Percentiles rank a stretch among this genome's conserved stretches.
Conservation (phyloP, 345 rosid genomes). For the Sonneratia alba region DNA sequence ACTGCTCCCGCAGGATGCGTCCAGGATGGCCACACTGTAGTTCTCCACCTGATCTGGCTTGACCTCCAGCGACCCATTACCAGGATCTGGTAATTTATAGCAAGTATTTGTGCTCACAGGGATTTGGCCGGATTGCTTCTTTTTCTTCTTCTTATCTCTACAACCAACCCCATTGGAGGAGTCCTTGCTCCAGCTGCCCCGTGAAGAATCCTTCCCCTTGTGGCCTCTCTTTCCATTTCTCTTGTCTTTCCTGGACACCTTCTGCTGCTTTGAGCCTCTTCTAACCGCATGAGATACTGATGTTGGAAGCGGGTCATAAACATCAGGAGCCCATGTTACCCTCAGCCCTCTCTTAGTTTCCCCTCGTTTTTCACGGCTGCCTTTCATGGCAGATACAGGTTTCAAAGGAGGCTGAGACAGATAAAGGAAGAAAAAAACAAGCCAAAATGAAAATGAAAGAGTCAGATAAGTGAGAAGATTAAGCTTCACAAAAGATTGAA, state of each 20-base stretch:
- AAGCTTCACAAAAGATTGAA: not conserved
- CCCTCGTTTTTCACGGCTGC: slow-evolving; percentile 63
- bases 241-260: slow-evolving; percentile 48
- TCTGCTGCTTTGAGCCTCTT: slow-evolving; percentile 42
- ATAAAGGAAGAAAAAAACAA: not conserved
- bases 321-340: slow-evolving; percentile 83
- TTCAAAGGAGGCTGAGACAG: slow-evolving; percentile 26
- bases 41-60: slow-evolving; percentile 15
- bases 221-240: slow-evolving; percentile 70
- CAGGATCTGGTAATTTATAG: slow-evolving; percentile 16
- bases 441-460: not conserved
- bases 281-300: slow-evolving; percentile 51
- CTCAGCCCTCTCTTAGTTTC: slow-evolving; percentile 28
- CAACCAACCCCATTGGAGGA: slow-evolving; percentile 14
- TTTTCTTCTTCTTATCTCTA: slow-evolving; percentile 33
- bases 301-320: slow-evolving; percentile 80
- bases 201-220: slow-evolving; percentile 38
- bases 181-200: slow-evolving; percentile 34
- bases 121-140: slow-evolving; percentile 47
- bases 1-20: slow-evolving; percentile 49
- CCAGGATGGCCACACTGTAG: slow-evolving; percentile 32
- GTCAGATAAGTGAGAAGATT: not conserved
- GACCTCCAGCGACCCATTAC: slow-evolving; percentile 13
- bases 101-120: slow-evolving; percentile 18
- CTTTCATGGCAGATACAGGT: slow-evolving; percentile 76